Conservation (phyloP, 2,329 filamentous ascomycete genomes). For the Hymenoscyphus repandus region DNA sequence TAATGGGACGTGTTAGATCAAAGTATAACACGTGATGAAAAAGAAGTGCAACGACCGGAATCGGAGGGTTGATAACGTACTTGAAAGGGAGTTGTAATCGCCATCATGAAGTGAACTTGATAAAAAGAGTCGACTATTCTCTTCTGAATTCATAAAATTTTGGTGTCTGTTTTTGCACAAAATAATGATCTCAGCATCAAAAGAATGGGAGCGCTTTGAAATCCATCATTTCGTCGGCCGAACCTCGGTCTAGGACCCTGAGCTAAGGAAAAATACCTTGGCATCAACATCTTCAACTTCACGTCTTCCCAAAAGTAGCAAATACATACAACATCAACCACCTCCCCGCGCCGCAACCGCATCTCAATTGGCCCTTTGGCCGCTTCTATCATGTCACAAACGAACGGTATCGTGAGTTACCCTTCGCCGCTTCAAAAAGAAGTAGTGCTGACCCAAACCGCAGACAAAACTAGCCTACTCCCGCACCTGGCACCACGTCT, state of each 20-base stretch:
- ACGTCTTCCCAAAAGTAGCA: slow-evolving; percentile 2
- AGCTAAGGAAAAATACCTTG: slow-evolving; percentile 1
- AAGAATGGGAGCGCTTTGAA: neutral
- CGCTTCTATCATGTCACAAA: slow-evolving; percentile 64
- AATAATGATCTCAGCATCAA: neutral
- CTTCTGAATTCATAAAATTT: neutral
- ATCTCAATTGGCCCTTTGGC: slow-evolving; percentile 23
- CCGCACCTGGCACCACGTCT: slow-evolving; percentile 86
- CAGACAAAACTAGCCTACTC: slow-evolving; percentile 96
- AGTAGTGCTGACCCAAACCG: slow-evolving; percentile 7
- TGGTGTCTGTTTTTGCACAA: neutral
- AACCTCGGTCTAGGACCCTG: neutral
- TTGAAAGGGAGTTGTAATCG: slow-evolving; percentile 32
- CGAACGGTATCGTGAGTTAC: slow-evolving; percentile 62
- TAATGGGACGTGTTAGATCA: slow-evolving; percentile 35
- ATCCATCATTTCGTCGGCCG: neutral
- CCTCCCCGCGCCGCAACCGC: slow-evolving; percentile 2
- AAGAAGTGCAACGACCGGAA: slow-evolving; percentile 3
- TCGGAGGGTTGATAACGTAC: slow-evolving; percentile 15
- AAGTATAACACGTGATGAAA: slow-evolving; percentile 20
- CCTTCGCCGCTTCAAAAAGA: slow-evolving; percentile 4
- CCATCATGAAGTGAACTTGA: slow-evolving; percentile 21
- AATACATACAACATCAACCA: slow-evolving; percentile 3
- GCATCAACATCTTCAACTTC: slow-evolving; percentile 2
- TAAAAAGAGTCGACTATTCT: neutral